Percentiles rank a stretch among this genome's conserved stretches.
Conservation (phyloP, 345 rosid species). For the Heritiera fomes region DNA sequence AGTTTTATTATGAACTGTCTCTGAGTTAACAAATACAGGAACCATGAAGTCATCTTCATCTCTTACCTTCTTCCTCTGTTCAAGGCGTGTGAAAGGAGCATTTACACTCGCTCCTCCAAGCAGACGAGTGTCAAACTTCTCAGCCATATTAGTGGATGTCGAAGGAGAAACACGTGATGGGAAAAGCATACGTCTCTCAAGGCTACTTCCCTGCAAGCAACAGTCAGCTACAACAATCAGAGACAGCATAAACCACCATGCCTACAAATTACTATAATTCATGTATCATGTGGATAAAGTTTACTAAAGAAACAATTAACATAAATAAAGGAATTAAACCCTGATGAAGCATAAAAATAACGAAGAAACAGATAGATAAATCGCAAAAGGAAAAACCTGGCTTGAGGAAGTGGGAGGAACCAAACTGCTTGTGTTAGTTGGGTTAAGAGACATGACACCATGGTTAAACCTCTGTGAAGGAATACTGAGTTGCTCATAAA, state of each 20-base stretch:
- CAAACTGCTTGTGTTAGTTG: conserved; percentile 32
- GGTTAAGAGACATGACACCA: conserved; percentile 39
- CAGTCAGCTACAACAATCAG: neutral
- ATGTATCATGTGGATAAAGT: neutral
- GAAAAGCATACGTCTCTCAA: conserved; percentile 37
- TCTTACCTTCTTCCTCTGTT: conserved; percentile 45
- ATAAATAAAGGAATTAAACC: neutral
- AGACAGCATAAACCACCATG: neutral
- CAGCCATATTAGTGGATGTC: conserved; percentile 33
- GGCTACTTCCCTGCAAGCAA: conserved; percentile 45
- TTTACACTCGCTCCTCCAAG: conserved; percentile 38
- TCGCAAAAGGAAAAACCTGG: conserved; percentile 31
- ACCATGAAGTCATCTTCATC: conserved; percentile 82
- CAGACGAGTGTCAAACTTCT: conserved; percentile 35
- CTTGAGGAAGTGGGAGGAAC: conserved; percentile 54
- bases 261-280: neutral
- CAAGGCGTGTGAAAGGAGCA: conserved; percentile 32
- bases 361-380: neutral
- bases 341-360: neutral
- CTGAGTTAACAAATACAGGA: conserved; percentile 59
- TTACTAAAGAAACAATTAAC: neutral
- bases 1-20: conserved; percentile 31
- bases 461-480: conserved; percentile 76
- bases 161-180: conserved; percentile 42
- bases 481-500: conserved; percentile 82